Percentiles rank a stretch among this genome's conserved stretches.
Conservation (phyloP, 2,329 filamentous ascomycete species). For the Epicoccum nigrum region DNA sequence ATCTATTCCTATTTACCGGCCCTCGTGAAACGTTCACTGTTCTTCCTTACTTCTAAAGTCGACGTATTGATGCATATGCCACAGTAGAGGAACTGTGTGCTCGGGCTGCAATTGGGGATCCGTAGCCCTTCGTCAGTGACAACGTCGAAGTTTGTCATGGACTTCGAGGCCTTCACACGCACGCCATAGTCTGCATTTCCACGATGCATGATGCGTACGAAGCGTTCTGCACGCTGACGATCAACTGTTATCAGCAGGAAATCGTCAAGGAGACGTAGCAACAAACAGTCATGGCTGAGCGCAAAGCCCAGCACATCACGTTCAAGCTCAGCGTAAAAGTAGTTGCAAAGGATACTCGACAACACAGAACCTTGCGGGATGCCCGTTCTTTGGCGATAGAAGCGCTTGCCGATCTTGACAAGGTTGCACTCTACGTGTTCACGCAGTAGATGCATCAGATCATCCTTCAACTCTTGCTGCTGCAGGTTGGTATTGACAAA, state of each 20-base stretch:
- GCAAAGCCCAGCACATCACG: slow-evolving; percentile 71
- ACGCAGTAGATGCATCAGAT: slow-evolving; percentile 71
- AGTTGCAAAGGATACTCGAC: slow-evolving; percentile 87
- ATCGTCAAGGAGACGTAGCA: slow-evolving; percentile 88
- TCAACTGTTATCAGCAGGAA: slow-evolving; percentile 86
- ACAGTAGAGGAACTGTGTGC: slow-evolving; percentile 82
- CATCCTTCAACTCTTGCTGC: slow-evolving; percentile 61
- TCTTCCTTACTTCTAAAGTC: slow-evolving; percentile 76
- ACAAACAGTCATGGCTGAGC: slow-evolving; percentile 62
- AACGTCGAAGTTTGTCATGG: slow-evolving; percentile 80
- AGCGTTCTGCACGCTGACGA: slow-evolving; percentile 68
- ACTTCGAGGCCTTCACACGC: slow-evolving; percentile 76
- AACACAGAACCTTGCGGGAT: slow-evolving; percentile 94
- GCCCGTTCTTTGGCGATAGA: slow-evolving; percentile 83
- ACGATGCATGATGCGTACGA: slow-evolving; percentile 79
- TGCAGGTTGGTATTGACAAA: slow-evolving; percentile 75
- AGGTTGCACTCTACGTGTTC: slow-evolving; percentile 86
- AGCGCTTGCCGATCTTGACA: slow-evolving; percentile 85
- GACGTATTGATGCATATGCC: slow-evolving; percentile 76
- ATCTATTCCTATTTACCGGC: slow-evolving; percentile 50
- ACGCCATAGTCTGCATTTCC: slow-evolving; percentile 84
- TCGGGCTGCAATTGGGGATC: slow-evolving; percentile 47
- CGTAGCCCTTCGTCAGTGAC: slow-evolving; percentile 58
- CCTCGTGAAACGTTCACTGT: slow-evolving; percentile 61
- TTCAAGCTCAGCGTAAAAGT: slow-evolving; percentile 93